Percentiles rank a stretch among this genome's conserved stretches.
These are phyloP conservation scores for Psilocybe azurescens DNA, from an alignment of 768 basidiomycete species.

Conservation along the genomic window DNA sequence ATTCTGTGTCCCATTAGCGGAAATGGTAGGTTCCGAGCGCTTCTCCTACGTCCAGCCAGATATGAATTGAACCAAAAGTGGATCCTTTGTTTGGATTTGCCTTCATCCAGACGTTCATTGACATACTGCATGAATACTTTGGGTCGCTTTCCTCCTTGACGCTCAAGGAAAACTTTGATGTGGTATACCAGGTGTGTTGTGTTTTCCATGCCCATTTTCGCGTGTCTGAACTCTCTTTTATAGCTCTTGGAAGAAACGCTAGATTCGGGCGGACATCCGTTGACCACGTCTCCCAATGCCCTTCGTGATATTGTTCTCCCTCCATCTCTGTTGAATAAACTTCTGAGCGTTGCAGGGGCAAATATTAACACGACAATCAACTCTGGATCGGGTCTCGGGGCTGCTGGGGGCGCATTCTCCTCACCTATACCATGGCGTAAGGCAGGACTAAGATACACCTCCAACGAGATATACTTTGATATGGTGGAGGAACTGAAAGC, in stretches of 20 bases:
- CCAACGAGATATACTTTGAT: constrained; percentile 95
- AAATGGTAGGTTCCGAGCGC: constrained; percentile 65
- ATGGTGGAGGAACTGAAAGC: constrained; percentile 82
- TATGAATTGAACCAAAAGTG: constrained; percentile 49
- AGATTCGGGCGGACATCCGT: constrained; percentile 89
- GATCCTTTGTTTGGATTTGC: constrained; percentile 92
- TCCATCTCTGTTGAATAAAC: constrained; percentile 83
- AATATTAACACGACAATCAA: constrained; percentile 54
- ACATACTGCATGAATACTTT: constrained; percentile 86
- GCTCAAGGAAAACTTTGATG: constrained; percentile 91
- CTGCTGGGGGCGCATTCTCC: constrained; percentile 65
- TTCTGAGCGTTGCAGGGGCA: constrained; percentile 58
- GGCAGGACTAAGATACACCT: constrained; percentile 79
- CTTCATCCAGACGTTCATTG: constrained; percentile 84
- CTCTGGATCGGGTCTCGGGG: constrained; percentile 46
- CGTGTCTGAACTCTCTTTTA: constrained; percentile 7
- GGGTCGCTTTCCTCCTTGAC: constrained; percentile 81
- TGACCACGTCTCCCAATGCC: constrained; percentile 90
- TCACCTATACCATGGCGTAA: constrained; percentile 96
- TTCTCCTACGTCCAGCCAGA: constrained; percentile 1
- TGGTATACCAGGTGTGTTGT: constrained; percentile 85
- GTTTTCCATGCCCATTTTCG: not conserved
- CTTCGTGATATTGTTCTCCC: constrained; percentile 94
- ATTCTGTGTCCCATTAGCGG: constrained; percentile 84
- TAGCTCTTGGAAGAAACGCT: constrained; percentile 96